Percentiles rank a stretch among this genome's conserved stretches.
phyloP scores from a whole-genome alignment of 2,329 filamentous ascomycete genomes.

The Neopestalotiopsis rosae region DNA sequence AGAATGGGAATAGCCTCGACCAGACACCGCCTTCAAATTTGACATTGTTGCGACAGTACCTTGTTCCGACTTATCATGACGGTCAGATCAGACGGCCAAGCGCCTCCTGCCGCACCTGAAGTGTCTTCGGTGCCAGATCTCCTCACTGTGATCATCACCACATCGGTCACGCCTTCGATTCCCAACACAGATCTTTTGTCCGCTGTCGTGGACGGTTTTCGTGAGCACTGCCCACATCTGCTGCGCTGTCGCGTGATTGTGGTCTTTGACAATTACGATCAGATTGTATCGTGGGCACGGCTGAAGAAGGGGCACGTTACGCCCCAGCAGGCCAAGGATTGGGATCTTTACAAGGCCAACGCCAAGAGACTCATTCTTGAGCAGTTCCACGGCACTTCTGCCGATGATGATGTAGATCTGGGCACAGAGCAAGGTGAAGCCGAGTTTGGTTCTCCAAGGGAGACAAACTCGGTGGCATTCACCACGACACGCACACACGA shows the following conservation, averaged over 20 bases:
- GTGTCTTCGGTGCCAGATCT: constrained; percentile 6
- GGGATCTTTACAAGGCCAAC: constrained; percentile 51
- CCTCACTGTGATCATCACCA: constrained; percentile 56
- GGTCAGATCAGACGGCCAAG: not conserved
- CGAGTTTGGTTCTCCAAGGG: constrained; percentile 52
- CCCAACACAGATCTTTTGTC: constrained; percentile 58
- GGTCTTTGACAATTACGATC: constrained; percentile 58
- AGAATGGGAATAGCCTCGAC: not conserved
- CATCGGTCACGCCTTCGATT: constrained; percentile 59
- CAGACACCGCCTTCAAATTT: not conserved
- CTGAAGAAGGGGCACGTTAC: constrained; percentile 62
- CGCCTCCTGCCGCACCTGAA: not conserved
- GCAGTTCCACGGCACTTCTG: constrained; percentile 28
- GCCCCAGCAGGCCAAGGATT: constrained; percentile 46
- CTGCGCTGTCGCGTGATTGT: constrained; percentile 51
- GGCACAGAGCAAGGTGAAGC: constrained; percentile 39
- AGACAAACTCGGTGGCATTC: constrained; percentile 44
- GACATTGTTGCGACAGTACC: not conserved
- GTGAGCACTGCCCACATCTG: constrained; percentile 45
- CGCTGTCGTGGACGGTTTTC: constrained; percentile 51
- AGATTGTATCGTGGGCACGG: constrained; percentile 46
- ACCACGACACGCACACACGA: constrained; percentile 40
- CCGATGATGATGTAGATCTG: constrained; percentile 18
- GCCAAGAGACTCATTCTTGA: constrained; percentile 47
- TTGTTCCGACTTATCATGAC: not conserved